These are phyloP conservation scores for Persicaria tinctoria DNA, from an alignment of 148 eudicot genomes.

Conservation along the genomic window DNA sequence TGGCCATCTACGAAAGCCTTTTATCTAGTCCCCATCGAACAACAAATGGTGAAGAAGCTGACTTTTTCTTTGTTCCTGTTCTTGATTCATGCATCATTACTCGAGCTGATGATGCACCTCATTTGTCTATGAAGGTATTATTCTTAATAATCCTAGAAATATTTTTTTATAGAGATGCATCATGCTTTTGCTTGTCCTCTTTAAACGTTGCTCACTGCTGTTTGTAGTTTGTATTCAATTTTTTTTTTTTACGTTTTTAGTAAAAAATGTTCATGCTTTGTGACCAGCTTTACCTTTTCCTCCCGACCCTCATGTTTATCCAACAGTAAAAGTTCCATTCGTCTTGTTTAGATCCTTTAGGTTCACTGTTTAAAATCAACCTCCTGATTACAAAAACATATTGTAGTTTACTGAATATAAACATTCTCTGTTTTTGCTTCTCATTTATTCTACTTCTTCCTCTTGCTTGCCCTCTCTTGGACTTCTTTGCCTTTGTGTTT, in stretches of 20 bases:
- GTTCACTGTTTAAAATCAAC: neutral
- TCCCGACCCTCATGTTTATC: neutral
- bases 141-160: neutral
- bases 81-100: slow-evolving; percentile 90
- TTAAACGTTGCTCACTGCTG: neutral
- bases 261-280: neutral
- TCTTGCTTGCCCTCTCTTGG: too few relatives aligned
- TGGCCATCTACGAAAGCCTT: slow-evolving; percentile 85
- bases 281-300: neutral
- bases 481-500: neutral
- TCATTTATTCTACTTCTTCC: too few relatives aligned
- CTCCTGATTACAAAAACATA: neutral
- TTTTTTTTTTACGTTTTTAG: too few relatives aligned
- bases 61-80: slow-evolving; percentile 86
- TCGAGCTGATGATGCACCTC: slow-evolving; percentile 93
- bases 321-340: neutral
- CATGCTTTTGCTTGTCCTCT: neutral
- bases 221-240: neutral
- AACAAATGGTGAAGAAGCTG: slow-evolving; percentile 87
- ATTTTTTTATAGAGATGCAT: slow-evolving; percentile 1
- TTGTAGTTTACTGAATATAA: neutral
- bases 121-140: slow-evolving; percentile 65
- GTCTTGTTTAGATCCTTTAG: slow-evolving; percentile 2
- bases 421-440: neutral
- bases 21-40: slow-evolving; percentile 87